Evolutionary conservation across 495 filamentous ascomycete genomes (phyloP).

Genomic region (Zalerion maritima): DNA sequence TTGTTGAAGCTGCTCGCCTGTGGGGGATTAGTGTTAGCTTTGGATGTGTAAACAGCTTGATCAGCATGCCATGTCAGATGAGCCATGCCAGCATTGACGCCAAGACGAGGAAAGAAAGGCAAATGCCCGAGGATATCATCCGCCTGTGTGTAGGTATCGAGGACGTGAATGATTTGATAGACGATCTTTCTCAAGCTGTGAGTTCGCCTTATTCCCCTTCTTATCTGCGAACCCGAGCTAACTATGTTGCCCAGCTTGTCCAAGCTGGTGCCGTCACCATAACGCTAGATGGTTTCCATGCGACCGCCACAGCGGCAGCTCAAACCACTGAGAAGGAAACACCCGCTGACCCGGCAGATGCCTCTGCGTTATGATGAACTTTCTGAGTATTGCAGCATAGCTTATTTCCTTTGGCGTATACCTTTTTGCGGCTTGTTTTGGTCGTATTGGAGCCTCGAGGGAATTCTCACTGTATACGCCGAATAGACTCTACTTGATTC

Average conservation of each 20-base stretch:
- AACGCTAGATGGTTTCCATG: slow-evolving; percentile 63
- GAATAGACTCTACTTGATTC: too few relatives aligned
- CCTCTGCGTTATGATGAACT: slow-evolving; percentile 9
- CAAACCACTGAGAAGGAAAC: too few relatives aligned
- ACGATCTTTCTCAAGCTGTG: slow-evolving; percentile 82
- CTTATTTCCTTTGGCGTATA: too few relatives aligned
- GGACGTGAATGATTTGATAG: slow-evolving; percentile 81
- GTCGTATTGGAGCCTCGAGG: too few relatives aligned
- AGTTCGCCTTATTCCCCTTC: slow-evolving; percentile 25
- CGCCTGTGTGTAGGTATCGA: slow-evolving; percentile 93
- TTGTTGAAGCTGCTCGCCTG: slow-evolving; percentile 80
- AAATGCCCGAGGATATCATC: slow-evolving; percentile 93
- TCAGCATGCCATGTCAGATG: slow-evolving; percentile 99
- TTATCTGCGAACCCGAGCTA: slow-evolving; percentile 7
- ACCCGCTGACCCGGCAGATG: too few relatives aligned
- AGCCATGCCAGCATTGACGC: slow-evolving; percentile 97
- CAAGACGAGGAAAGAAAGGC: slow-evolving; percentile 75
- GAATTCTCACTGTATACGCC: too few relatives aligned
- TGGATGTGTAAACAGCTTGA: slow-evolving; percentile 94
- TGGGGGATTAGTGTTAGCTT: slow-evolving; percentile 96
- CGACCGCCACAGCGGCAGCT: slow-evolving; percentile 18
- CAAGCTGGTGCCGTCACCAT: slow-evolving; percentile 86
- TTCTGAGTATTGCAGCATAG: too few relatives aligned
- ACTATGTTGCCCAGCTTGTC: slow-evolving; percentile 47
- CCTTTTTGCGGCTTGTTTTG: too few relatives aligned